phyloP scores from a whole-genome alignment of 306 rosid genomes.

The Datisca glomerata region DNA sequence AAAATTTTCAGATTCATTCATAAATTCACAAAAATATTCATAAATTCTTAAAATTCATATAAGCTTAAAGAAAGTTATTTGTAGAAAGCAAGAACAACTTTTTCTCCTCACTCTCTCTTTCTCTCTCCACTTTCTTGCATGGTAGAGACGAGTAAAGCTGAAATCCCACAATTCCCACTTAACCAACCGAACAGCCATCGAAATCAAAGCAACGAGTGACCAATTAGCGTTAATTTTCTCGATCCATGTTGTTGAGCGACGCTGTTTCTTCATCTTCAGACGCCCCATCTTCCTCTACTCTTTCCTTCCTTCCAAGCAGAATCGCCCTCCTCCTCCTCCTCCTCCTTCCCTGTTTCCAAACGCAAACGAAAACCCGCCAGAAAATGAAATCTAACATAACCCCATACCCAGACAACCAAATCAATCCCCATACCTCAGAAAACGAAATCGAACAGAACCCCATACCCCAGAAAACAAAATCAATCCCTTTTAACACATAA shows the following conservation, averaged over 20 bases:
- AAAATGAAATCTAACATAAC: no score
- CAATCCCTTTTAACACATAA: no score
- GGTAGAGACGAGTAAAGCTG: slow-evolving; percentile 70
- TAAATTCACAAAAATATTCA: no score
- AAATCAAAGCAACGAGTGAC: slow-evolving; percentile 5
- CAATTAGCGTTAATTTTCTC: neutral
- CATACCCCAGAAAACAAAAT: no score
- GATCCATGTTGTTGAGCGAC: slow-evolving; percentile 31
- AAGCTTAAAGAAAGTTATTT: slow-evolving; percentile 50
- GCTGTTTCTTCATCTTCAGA: slow-evolving; percentile 22
- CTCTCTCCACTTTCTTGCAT: slow-evolving; percentile 10
- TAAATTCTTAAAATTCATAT: no score
- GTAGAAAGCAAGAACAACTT: slow-evolving; percentile 61
- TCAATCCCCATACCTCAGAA: no score
- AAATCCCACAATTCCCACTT: slow-evolving; percentile 30
- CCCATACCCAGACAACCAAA: no score
- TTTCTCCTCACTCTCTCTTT: slow-evolving; percentile 8
- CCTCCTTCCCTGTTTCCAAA: no score
- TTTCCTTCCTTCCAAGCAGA: slow-evolving; percentile 40
- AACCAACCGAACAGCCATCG: slow-evolving; percentile 16
- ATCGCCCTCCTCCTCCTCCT: no score
- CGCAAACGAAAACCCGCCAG: slow-evolving; percentile 96
- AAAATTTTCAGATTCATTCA: no score
- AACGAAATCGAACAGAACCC: no score
- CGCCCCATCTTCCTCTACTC: slow-evolving; percentile 34